Conservation (phyloP, 768 basidiomycete genomes). For the Amanita phalloides region DNA sequence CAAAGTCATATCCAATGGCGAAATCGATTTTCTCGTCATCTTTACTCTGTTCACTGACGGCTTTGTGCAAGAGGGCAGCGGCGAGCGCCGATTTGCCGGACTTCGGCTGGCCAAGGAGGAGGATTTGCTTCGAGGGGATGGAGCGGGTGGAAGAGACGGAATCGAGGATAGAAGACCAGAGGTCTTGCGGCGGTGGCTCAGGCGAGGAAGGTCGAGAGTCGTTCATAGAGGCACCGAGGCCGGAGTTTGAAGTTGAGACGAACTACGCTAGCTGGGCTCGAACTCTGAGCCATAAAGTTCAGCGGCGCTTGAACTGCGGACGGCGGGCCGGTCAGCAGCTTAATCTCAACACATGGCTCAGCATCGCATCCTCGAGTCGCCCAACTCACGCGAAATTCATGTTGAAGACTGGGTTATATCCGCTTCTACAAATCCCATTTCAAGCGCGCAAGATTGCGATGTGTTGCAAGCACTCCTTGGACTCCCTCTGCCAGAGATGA, state of each 20-base stretch:
- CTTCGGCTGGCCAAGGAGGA: constrained; percentile 72
- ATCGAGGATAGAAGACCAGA: constrained; percentile 92
- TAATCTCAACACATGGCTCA: constrained; percentile 16
- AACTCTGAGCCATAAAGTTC: neutral
- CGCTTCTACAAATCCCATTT: constrained; percentile 67
- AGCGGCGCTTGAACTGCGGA: neutral
- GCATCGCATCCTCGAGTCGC: constrained; percentile 62
- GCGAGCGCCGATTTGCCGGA: constrained; percentile 73
- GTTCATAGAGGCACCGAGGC: constrained; percentile 19
- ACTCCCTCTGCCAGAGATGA: constrained; percentile 93
- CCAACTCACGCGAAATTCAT: constrained; percentile 59
- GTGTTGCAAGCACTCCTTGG: constrained; percentile 51
- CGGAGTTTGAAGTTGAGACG: neutral
- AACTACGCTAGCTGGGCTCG: neutral
- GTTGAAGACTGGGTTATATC: constrained; percentile 62
- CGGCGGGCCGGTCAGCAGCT: constrained; percentile 15
- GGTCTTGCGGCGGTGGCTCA: constrained; percentile 63
- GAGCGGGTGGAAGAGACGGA: constrained; percentile 74
- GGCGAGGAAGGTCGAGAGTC: constrained; percentile 56
- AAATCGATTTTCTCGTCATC: constrained; percentile 61
- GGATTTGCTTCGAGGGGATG: constrained; percentile 78
- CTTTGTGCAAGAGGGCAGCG: constrained; percentile 62
- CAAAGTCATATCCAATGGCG: constrained; percentile 88
- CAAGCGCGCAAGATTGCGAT: constrained; percentile 68
- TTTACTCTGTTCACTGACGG: constrained; percentile 40